phyloP scores from a whole-genome alignment of 2,329 filamentous ascomycete genomes.

The Penicillium sp. region DNA sequence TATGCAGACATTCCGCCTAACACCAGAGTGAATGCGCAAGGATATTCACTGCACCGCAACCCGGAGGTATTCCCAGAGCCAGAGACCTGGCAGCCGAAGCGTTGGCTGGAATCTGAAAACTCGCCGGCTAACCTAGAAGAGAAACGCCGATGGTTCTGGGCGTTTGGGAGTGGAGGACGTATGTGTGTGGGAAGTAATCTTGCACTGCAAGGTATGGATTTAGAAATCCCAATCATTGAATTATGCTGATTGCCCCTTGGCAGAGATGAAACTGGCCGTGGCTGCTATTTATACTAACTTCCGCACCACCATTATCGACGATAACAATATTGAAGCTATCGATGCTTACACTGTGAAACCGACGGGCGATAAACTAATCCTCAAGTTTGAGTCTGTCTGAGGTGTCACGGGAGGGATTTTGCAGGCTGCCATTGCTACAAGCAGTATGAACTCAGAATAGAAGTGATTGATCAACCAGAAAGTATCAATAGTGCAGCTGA shows the following conservation, averaged over 20 bases:
- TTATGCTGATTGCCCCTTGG: constrained; percentile 11
- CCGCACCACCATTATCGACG: constrained; percentile 59
- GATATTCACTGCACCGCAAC: constrained; percentile 54
- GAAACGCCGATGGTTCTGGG: constrained; percentile 51
- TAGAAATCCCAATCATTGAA: background rate
- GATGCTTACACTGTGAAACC: constrained; percentile 65
- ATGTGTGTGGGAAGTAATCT: constrained; percentile 53
- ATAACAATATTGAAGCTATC: constrained; percentile 62
- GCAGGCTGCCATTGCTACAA: background rate
- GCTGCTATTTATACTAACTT: constrained; percentile 70
- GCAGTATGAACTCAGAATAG: background rate
- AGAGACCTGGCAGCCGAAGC: constrained; percentile 46
- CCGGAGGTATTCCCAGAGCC: constrained; percentile 49
- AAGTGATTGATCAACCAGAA: background rate
- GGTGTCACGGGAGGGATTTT: background rate
- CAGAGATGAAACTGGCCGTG: constrained; percentile 70
- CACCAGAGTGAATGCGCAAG: constrained; percentile 47
- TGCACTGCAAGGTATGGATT: constrained; percentile 44
- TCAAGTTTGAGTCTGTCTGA: constrained; percentile 51
- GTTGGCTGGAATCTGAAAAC: constrained; percentile 48
- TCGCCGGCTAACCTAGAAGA: constrained; percentile 40
- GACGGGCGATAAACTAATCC: constrained; percentile 55
- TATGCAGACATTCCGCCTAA: constrained; percentile 45
- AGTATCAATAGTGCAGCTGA: background rate
- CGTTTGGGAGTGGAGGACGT: constrained; percentile 50